phyloP scores from a whole-genome alignment of 2,329 filamentous ascomycete genomes.

The Mollisiaceae sp. region DNA sequence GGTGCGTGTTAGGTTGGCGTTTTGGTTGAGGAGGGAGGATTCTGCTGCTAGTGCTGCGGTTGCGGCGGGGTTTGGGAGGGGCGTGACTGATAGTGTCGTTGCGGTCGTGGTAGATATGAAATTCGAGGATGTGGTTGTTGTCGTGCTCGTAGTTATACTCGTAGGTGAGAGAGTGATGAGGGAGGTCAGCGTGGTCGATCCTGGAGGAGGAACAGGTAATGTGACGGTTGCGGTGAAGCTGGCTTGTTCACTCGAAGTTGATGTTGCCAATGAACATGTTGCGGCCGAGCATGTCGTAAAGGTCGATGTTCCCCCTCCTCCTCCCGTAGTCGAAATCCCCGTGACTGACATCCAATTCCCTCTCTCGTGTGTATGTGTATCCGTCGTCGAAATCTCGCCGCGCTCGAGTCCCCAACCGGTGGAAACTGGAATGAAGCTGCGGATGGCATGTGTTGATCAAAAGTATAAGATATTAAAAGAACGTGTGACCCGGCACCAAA shows the following conservation, averaged over 20 bases:
- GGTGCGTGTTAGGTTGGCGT: slow-evolving; percentile 14
- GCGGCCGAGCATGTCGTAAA: neutral
- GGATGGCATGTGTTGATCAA: slow-evolving; percentile 18
- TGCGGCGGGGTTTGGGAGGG: slow-evolving; percentile 13
- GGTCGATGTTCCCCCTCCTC: neutral
- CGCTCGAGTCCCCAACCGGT: slow-evolving; percentile 12
- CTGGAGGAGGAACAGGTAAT: slow-evolving; percentile 6
- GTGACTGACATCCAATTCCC: slow-evolving; percentile 26
- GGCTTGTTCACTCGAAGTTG: neutral
- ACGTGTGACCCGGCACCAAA: slow-evolving; percentile 25
- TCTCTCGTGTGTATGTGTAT: neutral
- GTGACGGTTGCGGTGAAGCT: slow-evolving; percentile 2
- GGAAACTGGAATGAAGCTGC: slow-evolving; percentile 11
- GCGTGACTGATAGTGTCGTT: neutral
- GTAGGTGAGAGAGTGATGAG: slow-evolving; percentile 1
- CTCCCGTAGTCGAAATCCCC: slow-evolving; percentile 10
- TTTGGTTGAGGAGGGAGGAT: slow-evolving; percentile 17
- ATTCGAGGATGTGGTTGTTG: slow-evolving; percentile 13
- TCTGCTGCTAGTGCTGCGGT: slow-evolving; percentile 18
- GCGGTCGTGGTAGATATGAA: slow-evolving; percentile 15
- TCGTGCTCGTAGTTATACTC: slow-evolving; percentile 11
- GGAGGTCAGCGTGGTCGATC: slow-evolving; percentile 4
- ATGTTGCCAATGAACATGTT: neutral
- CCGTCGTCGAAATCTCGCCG: slow-evolving; percentile 2
- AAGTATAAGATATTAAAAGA: slow-evolving; percentile 15